phyloP scores from a whole-genome alignment of 257 asterid species.

The Scutellaria minor region DNA sequence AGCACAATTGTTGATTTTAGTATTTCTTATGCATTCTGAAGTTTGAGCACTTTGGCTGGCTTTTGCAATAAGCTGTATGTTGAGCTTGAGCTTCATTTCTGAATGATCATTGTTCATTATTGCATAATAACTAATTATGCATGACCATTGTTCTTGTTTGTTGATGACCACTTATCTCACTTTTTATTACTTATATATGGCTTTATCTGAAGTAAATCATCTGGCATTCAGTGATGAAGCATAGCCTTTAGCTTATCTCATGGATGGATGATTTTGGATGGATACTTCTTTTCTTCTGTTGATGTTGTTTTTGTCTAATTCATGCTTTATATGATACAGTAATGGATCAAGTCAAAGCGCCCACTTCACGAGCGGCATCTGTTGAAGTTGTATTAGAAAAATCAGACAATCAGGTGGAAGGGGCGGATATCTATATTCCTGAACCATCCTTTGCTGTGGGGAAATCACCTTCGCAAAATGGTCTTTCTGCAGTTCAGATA shows the following conservation, averaged over 20 bases:
- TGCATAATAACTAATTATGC: background rate
- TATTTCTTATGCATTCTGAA: constrained; percentile 15
- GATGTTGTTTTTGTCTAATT: constrained; percentile 32
- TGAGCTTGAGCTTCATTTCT: background rate
- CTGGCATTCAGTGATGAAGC: constrained; percentile 18
- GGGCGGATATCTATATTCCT: constrained; percentile 54
- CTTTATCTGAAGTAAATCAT: background rate
- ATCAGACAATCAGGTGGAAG: constrained; percentile 50
- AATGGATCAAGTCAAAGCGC: constrained; percentile 48
- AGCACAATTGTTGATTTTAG: background rate
- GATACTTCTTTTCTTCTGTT: constrained; percentile 24
- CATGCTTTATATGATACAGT: constrained; percentile 37
- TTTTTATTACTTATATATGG: background rate
- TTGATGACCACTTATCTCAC: background rate
- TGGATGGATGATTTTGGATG: background rate
- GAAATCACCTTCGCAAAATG: constrained; percentile 76
- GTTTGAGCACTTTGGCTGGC: constrained; percentile 7
- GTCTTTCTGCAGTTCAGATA: constrained; percentile 52
- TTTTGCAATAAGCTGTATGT: background rate
- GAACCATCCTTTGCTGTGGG: constrained; percentile 77
- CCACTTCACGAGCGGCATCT: constrained; percentile 42
- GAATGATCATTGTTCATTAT: constrained; percentile 13
- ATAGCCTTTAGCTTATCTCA: background rate
- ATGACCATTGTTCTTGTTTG: background rate
- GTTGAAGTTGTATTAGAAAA: constrained; percentile 42